Conservation (phyloP, 176 grass and related monocot genomes). For the Guadua angustifolia region DNA sequence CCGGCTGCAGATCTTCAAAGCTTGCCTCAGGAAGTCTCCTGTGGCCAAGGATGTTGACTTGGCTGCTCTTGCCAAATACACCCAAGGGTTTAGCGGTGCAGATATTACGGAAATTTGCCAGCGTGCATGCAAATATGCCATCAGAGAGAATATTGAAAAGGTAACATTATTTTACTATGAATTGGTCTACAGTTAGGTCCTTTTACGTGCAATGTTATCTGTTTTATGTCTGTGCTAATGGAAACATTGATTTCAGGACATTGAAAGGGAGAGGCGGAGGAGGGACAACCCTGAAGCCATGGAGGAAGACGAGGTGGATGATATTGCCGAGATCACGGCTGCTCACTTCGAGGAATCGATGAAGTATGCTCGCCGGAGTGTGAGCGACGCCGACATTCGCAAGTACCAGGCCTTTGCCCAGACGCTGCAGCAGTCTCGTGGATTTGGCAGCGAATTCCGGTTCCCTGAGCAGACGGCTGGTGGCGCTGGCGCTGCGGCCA, state of each 20-base stretch:
- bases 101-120: conserved; percentile 95
- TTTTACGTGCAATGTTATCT: too few relatives aligned
- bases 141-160: conserved; percentile 91
- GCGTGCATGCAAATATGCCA: conserved; percentile 85
- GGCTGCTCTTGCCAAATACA: conserved; percentile 74
- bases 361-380: conserved; percentile 84
- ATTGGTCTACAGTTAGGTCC: not conserved
- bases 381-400: conserved; percentile 78
- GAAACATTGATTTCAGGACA: conserved; percentile 56
- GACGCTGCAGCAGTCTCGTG: conserved; percentile 84
- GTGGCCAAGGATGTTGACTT: conserved; percentile 81
- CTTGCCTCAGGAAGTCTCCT: conserved; percentile 84
- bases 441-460: conserved; percentile 83
- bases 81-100: conserved; percentile 93
- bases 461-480: conserved; percentile 55
- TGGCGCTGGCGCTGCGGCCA: conserved; percentile 15
- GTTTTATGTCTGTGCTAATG: not conserved
- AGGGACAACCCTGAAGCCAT: conserved; percentile 81
- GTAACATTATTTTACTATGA: conserved; percentile 11
- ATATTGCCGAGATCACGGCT: conserved; percentile 76
- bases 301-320: conserved; percentile 80
- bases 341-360: conserved; percentile 86
- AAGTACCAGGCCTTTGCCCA: conserved; percentile 93
- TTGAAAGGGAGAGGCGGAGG: conserved; percentile 70
- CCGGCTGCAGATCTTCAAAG: conserved; percentile 74